These are phyloP conservation scores for Phytophthora ohioensis DNA, from an alignment of 352 stramenopile species.

Conservation along the genomic window DNA sequence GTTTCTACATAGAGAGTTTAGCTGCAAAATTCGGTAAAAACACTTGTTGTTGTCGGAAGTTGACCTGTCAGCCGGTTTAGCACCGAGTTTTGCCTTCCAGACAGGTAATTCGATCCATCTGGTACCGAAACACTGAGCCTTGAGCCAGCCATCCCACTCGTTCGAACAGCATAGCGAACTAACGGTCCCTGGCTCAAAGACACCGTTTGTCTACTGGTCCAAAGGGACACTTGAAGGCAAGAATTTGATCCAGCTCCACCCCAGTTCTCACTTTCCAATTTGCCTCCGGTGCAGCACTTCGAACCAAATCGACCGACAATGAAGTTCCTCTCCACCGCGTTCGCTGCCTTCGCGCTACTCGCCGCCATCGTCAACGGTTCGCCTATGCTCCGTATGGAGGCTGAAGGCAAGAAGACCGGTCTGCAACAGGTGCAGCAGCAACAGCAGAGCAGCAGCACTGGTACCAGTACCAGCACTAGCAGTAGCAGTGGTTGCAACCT, in stretches of 20 bases:
- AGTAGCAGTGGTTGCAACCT: conserved; percentile 26
- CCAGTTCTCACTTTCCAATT: conserved; percentile 27
- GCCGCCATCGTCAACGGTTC: conserved; percentile 14
- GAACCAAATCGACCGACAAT: background rate
- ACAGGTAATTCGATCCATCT: background rate
- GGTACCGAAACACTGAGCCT: background rate
- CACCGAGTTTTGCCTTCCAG: background rate
- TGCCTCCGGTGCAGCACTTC: conserved; percentile 3
- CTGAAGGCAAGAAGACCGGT: conserved; percentile 11
- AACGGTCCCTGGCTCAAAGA: conserved; percentile 23
- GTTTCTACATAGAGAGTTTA: conserved; percentile 18
- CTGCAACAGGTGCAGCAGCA: conserved; percentile 19
- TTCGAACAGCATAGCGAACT: conserved; percentile 27
- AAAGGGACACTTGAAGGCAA: background rate
- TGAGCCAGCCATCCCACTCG: background rate
- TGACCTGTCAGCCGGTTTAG: background rate
- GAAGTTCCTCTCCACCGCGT: conserved; percentile 10
- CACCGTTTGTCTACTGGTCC: conserved; percentile 1
- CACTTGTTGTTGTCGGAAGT: conserved; percentile 26
- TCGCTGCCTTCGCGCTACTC: conserved; percentile 16
- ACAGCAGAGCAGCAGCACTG: background rate
- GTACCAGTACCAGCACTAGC: background rate
- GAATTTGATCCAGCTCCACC: no score
- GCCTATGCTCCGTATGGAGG: conserved; percentile 17
- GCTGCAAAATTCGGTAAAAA: conserved; percentile 24